Conservation (phyloP, 2,329 filamentous ascomycete species). For the Ceratocystis cacaofunesta region DNA sequence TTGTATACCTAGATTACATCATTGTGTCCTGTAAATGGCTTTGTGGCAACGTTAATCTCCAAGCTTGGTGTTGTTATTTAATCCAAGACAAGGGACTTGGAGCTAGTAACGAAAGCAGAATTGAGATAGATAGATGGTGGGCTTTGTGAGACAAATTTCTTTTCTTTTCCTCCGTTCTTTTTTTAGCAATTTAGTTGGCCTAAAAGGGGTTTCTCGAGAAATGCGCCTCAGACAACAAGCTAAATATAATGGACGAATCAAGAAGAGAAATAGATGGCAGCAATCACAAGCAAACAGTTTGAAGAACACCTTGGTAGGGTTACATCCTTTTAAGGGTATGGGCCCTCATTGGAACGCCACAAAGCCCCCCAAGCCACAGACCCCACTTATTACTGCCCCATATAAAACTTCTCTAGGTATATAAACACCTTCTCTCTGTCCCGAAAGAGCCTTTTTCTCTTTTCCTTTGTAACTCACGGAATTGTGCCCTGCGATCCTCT, state of each 20-base stretch:
- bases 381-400: too few species aligned
- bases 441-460: conserved; percentile 20
- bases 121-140: background rate
- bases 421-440: too few species aligned
- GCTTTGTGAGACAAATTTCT: background rate
- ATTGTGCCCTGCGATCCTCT: conserved; percentile 77
- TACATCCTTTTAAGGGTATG: too few species aligned
- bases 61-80: background rate
- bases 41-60: background rate
- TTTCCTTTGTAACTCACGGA: conserved; percentile 42
- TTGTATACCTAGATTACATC: background rate
- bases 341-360: too few species aligned
- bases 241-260: too few species aligned
- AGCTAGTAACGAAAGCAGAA: background rate
- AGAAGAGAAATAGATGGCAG: background rate
- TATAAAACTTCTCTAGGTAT: too few species aligned
- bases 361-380: too few species aligned
- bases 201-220: background rate
- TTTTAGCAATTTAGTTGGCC: background rate
- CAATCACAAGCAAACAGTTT: background rate
- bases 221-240: background rate
- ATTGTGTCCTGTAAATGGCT: background rate
- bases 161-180: background rate
- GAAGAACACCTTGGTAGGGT: too few species aligned
- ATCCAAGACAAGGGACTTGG: background rate